These are phyloP conservation scores for Pseudogymnoascus sp. DNA, from an alignment of 2,329 filamentous ascomycete genomes.

Conservation along the genomic window DNA sequence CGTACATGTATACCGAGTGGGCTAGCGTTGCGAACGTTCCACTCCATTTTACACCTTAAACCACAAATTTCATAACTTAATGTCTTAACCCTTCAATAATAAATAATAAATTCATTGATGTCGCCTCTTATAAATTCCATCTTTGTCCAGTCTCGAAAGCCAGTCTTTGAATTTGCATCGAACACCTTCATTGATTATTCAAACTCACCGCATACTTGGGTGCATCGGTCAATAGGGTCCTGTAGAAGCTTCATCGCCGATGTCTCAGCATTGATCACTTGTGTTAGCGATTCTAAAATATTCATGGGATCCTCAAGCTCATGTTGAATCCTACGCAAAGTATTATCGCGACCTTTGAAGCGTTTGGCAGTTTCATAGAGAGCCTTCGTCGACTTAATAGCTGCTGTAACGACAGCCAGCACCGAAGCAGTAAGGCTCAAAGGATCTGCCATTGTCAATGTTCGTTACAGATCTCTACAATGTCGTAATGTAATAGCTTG, in stretches of 20 bases:
- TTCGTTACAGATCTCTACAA: not conserved
- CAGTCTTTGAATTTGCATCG: conserved; percentile 26
- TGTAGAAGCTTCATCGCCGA: conserved; percentile 28
- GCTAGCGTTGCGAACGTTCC: too few relatives aligned
- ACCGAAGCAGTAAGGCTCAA: conserved; percentile 23
- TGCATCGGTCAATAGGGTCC: conserved; percentile 31
- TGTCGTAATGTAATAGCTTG: not conserved
- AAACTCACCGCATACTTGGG: conserved; percentile 31
- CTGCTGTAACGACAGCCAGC: conserved; percentile 28
- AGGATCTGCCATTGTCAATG: conserved; percentile 22
- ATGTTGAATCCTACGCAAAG: conserved; percentile 26
- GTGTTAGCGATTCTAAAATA: conserved; percentile 27
- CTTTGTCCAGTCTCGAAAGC: conserved; percentile 33
- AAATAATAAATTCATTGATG: conserved; percentile 35
- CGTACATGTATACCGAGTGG: too few relatives aligned
- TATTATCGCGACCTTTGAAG: conserved; percentile 30
- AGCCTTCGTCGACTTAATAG: conserved; percentile 28
- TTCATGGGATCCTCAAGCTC: conserved; percentile 28
- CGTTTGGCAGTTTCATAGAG: conserved; percentile 29
- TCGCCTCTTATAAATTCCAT: conserved; percentile 35
- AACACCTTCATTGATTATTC: conserved; percentile 31
- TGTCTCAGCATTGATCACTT: conserved; percentile 19
- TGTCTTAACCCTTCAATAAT: too few relatives aligned
- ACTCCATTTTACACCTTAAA: too few relatives aligned
- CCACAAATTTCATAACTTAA: too few relatives aligned